Evolutionary conservation across 805 yeast genomes (phyloP).

Genomic region (Wickerhamiella kurtzmanii): DNA sequence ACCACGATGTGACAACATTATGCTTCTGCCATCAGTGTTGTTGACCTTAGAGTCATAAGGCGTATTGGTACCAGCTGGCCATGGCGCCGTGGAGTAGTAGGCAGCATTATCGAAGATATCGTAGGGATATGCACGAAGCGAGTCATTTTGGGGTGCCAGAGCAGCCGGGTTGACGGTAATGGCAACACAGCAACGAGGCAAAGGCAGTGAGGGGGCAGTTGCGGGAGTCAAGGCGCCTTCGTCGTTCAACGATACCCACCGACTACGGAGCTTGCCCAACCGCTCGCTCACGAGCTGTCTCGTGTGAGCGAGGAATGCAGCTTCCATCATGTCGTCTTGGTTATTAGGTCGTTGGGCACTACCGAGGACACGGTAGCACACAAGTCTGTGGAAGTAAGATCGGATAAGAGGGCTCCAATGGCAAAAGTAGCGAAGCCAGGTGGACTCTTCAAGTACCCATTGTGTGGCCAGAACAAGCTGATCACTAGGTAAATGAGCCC

Average conservation of each 20-base stretch:
- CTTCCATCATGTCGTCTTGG: background rate
- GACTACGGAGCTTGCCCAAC: conserved; percentile 13
- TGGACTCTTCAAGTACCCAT: conserved; percentile 39
- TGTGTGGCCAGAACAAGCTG: conserved; percentile 30
- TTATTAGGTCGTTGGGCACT: background rate
- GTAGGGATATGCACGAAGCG: conserved; percentile 23
- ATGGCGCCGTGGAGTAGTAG: conserved; percentile 14
- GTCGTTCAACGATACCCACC: conserved; percentile 10
- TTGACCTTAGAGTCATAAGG: too few relatives aligned
- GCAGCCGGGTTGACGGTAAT: conserved; percentile 19
- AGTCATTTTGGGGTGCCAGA: conserved; percentile 4
- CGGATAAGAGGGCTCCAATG: conserved; percentile 76
- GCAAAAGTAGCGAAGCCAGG: conserved; percentile 47
- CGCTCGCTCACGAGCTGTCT: conserved; percentile 17
- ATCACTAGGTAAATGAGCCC: conserved; percentile 42
- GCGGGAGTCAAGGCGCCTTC: conserved; percentile 11
- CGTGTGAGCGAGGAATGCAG: conserved; percentile 17
- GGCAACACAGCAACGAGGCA: conserved; percentile 21
- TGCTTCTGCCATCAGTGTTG: too few relatives aligned
- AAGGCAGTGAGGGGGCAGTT: conserved; percentile 21
- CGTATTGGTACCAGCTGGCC: background rate
- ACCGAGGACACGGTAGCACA: conserved; percentile 46
- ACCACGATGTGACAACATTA: background rate
- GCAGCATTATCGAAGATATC: conserved; percentile 29
- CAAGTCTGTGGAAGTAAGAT: conserved; percentile 48